phyloP scores from a whole-genome alignment of 192 early-diverging fungal species.

The Coemansia umbellata region DNA sequence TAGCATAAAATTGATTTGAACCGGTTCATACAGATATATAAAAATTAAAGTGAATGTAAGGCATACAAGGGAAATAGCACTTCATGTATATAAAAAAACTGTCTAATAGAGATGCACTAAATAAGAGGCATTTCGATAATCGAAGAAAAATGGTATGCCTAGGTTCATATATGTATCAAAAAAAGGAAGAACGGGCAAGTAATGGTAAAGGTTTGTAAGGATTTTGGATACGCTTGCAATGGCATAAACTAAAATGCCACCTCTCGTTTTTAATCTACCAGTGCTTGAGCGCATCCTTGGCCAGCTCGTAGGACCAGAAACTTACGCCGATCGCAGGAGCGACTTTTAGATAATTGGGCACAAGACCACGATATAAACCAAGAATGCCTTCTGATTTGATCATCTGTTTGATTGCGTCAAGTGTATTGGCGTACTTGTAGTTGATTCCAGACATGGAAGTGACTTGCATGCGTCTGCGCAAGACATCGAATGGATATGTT shows the following conservation, averaged over 20 bases:
- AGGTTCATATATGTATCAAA: no score
- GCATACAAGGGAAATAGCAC: no score
- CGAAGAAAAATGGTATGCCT: no score
- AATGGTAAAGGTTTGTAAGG: no score
- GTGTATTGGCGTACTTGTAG: constrained; percentile 71
- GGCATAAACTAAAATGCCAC: neutral
- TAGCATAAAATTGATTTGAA: no score
- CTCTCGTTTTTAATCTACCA: constrained; percentile 23
- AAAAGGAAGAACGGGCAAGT: neutral
- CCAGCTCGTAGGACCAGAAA: constrained; percentile 77
- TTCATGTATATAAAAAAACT: no score
- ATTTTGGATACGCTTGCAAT: neutral
- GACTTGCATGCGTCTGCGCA: constrained; percentile 77
- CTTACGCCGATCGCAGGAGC: constrained; percentile 80
- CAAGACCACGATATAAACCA: constrained; percentile 71
- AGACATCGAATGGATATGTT: constrained; percentile 76
- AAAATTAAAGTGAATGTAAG: no score
- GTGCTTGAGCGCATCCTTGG: constrained; percentile 61
- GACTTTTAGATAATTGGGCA: constrained; percentile 83
- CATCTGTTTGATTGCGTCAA: constrained; percentile 63
- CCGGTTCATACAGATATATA: no score
- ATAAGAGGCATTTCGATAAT: no score
- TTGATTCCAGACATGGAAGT: constrained; percentile 63
- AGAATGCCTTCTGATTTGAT: constrained; percentile 64
- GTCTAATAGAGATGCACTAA: no score